phyloP scores from a whole-genome alignment of 2,329 filamentous ascomycete genomes.

The Westerdykella aurantiaca region DNA sequence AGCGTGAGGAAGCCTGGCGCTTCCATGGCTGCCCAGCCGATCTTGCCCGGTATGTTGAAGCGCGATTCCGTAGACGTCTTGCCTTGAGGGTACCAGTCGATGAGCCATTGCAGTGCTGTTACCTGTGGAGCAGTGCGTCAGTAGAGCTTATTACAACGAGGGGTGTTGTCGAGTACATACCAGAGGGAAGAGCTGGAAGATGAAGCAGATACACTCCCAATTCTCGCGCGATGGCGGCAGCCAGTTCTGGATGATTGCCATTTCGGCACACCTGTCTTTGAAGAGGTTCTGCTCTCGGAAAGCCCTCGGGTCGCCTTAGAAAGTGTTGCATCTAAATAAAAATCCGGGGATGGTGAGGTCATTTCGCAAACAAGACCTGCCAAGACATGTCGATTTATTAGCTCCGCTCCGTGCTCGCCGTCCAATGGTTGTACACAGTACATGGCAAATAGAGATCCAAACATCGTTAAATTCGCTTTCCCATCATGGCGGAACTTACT shows the following conservation, averaged over 20 bases:
- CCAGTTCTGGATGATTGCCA: slow-evolving; percentile 42
- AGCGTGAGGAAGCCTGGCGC: slow-evolving; percentile 68
- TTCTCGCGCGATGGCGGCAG: slow-evolving; percentile 47
- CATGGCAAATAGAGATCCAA: too few species aligned
- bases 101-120: slow-evolving; percentile 64
- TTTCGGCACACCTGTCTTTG: slow-evolving; percentile 8
- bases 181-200: slow-evolving; percentile 48
- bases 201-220: slow-evolving; percentile 42
- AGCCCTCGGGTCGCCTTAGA: too few species aligned
- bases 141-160: not conserved
- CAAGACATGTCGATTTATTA: too few species aligned
- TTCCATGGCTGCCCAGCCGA: slow-evolving; percentile 89
- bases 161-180: slow-evolving; percentile 27
- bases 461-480: too few species aligned
- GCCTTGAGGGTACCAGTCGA: slow-evolving; percentile 81
- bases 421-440: too few species aligned
- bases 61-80: slow-evolving; percentile 74
- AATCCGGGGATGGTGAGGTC: too few species aligned
- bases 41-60: slow-evolving; percentile 81
- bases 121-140: slow-evolving; percentile 46
- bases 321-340: too few species aligned
- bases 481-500: too few species aligned
- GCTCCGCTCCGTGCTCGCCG: too few species aligned
- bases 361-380: too few species aligned
- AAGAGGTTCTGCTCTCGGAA: too few species aligned